Base-by-base conservation (phyloP, 306 rosid species). In the Ormosia emarginata region DNA sequence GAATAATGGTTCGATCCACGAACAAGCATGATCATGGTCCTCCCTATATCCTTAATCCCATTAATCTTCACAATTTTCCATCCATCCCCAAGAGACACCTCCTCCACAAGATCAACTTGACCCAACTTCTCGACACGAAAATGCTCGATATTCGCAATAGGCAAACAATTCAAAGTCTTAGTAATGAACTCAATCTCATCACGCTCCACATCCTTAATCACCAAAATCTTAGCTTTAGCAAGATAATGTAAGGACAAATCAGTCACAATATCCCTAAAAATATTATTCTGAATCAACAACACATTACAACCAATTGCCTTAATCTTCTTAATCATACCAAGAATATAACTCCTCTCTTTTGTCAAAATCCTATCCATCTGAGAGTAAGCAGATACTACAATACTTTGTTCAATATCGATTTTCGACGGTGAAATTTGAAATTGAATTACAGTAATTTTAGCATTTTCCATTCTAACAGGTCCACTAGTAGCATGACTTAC, bases 181-280 rank as follows among this genome's bases (percentile, higher is more conserved):
- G 99, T 95, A 29, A 95, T 93, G 70, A 95, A 95, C 86, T 95
- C 99, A 84, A 95, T 95, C 46, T 95, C 99, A 70, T 95, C 99
- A 12, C 97, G 87, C 81, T 95, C 99, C 65, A 95, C 98, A 79
- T 95, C 99, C 87, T 95, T 95, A 18, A 95, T 84, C 86, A 95
- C 99, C 88, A 95, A 79, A 74, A 95, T 95, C 90, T 93, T 95
- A 0, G 99, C 98, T 79, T 95, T 95, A 0, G 99, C 99, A 69
- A 93, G 97, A 33, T 95, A 95, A 83, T 95, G 98, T 79, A 95
- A 11, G 7, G 98, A 95, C 82, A 95, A 80, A 71, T 95, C 98
- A 30, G 99, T 95, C 58, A 95, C 98, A 0, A 98, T 98, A 30
- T 95, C 99, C 58, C 99, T 90, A 81, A 95, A 67, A 36, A 95